phyloP scores from a whole-genome alignment of 2,329 filamentous ascomycete genomes.

The Drechslerella coelobrocha region DNA sequence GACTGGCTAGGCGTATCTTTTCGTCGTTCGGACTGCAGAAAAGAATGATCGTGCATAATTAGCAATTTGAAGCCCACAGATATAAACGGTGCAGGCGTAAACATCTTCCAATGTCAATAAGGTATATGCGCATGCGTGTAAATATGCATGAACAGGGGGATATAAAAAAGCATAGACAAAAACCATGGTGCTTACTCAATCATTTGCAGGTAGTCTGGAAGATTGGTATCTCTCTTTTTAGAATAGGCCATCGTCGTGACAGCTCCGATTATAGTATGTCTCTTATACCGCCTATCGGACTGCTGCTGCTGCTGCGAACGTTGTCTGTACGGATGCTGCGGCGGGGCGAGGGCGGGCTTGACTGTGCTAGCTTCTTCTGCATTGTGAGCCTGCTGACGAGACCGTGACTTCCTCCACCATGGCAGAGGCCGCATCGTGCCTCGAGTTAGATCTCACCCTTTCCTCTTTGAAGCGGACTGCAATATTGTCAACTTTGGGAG shows the following conservation, averaged over 20 bases:
- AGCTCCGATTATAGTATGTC: constrained; percentile 7
- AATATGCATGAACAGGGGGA: too few relatives aligned
- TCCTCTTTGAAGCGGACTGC: too few relatives aligned
- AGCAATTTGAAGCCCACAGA: neutral
- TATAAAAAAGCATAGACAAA: neutral
- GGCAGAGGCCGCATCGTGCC: constrained; percentile 9
- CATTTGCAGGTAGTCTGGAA: constrained; percentile 35
- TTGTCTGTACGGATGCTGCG: neutral
- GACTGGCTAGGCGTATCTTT: constrained; percentile 1
- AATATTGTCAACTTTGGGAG: neutral
- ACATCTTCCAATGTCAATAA: too few relatives aligned
- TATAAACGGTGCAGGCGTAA: neutral
- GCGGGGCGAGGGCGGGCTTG: constrained; percentile 1
- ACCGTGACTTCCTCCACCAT: constrained; percentile 5
- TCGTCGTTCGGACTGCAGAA: constrained; percentile 17
- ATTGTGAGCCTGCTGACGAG: constrained; percentile 9
- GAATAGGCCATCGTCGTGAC: constrained; percentile 37
- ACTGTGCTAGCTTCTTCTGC: constrained; percentile 6
- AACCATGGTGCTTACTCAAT: constrained; percentile 29
- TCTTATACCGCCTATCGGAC: constrained; percentile 3
- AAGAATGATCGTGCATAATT: constrained; percentile 7
- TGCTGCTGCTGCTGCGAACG: neutral
- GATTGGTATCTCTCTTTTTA: constrained; percentile 34
- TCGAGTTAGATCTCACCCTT: constrained; percentile 10
- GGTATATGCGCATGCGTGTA: too few relatives aligned